A percentile compares a stretch with the other conserved stretches of the same genome.
phyloP scores from a whole-genome alignment of 352 stramenopile genomes.

The Globisporangium canariense region DNA sequence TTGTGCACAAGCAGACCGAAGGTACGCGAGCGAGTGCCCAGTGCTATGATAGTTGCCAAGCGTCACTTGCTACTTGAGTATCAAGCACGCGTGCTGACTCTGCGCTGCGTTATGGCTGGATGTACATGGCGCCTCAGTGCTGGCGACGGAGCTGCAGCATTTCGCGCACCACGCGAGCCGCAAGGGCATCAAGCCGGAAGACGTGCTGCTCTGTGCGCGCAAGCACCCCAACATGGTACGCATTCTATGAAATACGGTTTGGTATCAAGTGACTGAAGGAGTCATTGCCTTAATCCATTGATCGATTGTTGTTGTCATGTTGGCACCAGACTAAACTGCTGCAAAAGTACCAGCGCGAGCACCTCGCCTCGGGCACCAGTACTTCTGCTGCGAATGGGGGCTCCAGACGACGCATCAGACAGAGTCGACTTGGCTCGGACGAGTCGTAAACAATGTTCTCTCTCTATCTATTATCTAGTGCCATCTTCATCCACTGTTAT shows the following conservation, averaged over 20 bases:
- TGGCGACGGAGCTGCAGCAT: conserved; percentile 72
- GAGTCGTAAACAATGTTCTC: neutral
- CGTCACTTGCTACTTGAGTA: neutral
- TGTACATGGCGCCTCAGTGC: conserved; percentile 27
- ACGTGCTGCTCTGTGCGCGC: conserved; percentile 60
- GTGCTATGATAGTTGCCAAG: neutral
- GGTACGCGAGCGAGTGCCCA: conserved; percentile 19
- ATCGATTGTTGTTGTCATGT: neutral
- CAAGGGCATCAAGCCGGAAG: conserved; percentile 73
- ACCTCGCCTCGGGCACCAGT: conserved; percentile 12
- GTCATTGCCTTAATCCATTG: too few relatives aligned
- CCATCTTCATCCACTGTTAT: neutral
- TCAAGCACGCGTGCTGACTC: neutral
- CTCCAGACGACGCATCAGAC: conserved; percentile 20
- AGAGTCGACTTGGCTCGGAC: conserved; percentile 16
- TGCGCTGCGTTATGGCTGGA: neutral
- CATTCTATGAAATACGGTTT: neutral
- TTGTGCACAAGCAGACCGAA: conserved; percentile 64
- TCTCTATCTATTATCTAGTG: neutral
- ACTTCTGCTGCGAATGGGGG: conserved; percentile 20
- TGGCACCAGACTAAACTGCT: conserved; percentile 38
- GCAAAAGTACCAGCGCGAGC: conserved; percentile 61
- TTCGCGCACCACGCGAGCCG: conserved; percentile 68
- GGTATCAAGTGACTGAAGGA: neutral
- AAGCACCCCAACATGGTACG: conserved; percentile 59